A percentile compares a stretch with the other conserved stretches of the same genome.
Conservation (phyloP, 805 yeast genomes). For the Candida glaebosa region DNA sequence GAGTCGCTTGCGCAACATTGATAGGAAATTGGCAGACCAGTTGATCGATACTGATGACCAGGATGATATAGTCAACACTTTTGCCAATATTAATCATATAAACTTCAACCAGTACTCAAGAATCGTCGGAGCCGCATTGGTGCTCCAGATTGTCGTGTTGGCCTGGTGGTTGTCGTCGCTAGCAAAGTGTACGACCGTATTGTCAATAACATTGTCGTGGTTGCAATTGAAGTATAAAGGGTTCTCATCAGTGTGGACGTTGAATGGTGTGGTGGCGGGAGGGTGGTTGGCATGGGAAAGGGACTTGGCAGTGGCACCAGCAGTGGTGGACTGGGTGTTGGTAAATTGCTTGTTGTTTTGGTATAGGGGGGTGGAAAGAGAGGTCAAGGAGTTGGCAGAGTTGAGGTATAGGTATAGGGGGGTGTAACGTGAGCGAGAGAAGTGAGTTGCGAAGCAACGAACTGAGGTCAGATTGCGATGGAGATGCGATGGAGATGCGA, state of each 20-base stretch:
- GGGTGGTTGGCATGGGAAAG: background rate
- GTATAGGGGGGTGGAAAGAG: background rate
- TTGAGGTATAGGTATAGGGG: conserved; percentile 2
- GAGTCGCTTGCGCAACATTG: conserved; percentile 3
- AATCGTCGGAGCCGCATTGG: background rate
- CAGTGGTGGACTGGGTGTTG: background rate
- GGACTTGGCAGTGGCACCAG: background rate
- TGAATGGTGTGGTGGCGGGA: background rate
- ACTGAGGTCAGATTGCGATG: too few relatives aligned
- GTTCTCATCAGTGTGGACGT: background rate
- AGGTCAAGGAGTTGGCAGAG: background rate
- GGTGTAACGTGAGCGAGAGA: background rate
- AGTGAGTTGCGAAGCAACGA: background rate
- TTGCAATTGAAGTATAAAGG: conserved; percentile 3
- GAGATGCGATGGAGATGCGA: too few relatives aligned
- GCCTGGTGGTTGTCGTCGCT: background rate
- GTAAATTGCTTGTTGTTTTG: conserved; percentile 1
- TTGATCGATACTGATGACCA: conserved; percentile 4
- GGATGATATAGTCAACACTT: background rate
- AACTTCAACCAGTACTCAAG: background rate
- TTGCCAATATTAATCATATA: background rate
- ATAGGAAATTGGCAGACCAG: conserved; percentile 2
- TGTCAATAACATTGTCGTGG: conserved; percentile 1
- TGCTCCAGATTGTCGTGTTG: background rate
- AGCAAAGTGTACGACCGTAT: background rate